phyloP scores from a whole-genome alignment of 768 basidiomycete genomes.

The Pleurotus pulmonarius region DNA sequence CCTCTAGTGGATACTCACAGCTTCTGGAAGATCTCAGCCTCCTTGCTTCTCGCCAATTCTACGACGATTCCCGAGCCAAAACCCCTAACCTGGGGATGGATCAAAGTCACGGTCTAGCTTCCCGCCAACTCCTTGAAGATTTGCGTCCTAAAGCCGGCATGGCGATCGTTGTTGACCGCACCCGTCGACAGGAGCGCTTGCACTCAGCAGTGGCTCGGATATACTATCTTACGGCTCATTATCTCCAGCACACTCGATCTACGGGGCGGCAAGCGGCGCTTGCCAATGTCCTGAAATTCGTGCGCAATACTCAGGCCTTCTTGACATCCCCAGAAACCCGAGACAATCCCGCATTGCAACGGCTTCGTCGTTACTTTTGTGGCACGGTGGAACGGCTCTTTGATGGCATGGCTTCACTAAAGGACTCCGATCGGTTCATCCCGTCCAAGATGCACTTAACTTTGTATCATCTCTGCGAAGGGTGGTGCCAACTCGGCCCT shows the following conservation, averaged over 20 bases:
- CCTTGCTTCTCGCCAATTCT: conserved; percentile 78
- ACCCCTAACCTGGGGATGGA: conserved; percentile 28
- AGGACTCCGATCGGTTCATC: conserved; percentile 74
- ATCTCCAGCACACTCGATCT: conserved; percentile 67
- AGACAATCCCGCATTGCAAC: conserved; percentile 74
- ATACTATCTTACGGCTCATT: conserved; percentile 80
- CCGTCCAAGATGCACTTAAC: conserved; percentile 72
- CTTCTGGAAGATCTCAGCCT: conserved; percentile 81
- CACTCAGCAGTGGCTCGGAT: conserved; percentile 88
- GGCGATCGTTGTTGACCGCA: conserved; percentile 45
- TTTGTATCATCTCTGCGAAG: conserved; percentile 83
- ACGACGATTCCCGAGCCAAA: conserved; percentile 65
- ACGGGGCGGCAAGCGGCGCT: conserved; percentile 69
- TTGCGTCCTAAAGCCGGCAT: conserved; percentile 43
- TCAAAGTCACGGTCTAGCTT: conserved; percentile 30
- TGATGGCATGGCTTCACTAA: conserved; percentile 64
- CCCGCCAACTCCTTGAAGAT: conserved; percentile 68
- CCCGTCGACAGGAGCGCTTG: conserved; percentile 71
- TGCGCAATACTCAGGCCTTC: conserved; percentile 76
- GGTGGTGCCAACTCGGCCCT: conserved; percentile 87
- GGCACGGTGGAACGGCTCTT: conserved; percentile 85
- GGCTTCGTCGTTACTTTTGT: conserved; percentile 87
- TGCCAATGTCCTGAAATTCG: conserved; percentile 80
- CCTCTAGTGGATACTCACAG: conserved; percentile 69
- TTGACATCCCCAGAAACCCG: conserved; percentile 69